phyloP scores from a whole-genome alignment of 768 basidiomycete genomes.

The Clavulina sp. region DNA sequence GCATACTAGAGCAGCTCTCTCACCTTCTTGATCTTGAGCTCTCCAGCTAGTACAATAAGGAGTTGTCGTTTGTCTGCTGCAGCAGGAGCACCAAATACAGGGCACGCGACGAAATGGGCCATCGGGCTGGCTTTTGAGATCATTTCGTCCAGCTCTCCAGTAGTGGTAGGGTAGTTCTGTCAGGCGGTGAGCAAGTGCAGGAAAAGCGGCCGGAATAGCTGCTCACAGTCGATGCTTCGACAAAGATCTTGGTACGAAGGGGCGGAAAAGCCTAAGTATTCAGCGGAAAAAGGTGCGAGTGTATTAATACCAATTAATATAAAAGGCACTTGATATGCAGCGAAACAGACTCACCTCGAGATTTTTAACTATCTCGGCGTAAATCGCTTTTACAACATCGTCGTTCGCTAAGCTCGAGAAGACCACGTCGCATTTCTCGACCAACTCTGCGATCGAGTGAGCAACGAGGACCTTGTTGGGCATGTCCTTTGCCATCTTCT shows the following conservation, averaged over 20 bases:
- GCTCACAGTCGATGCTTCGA: conserved; percentile 69
- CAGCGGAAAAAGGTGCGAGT: too few relatives aligned
- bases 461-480: conserved; percentile 37
- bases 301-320: conserved; percentile 9
- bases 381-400: conserved; percentile 45
- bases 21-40: conserved; percentile 68
- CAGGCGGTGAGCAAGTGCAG: too few relatives aligned
- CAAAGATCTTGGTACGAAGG: conserved; percentile 49
- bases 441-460: conserved; percentile 38
- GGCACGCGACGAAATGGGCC: conserved; percentile 23
- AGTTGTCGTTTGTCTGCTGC: conserved; percentile 50
- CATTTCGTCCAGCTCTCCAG: conserved; percentile 20
- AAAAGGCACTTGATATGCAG: background rate
- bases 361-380: conserved; percentile 38
- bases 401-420: conserved; percentile 61
- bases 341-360: conserved; percentile 29
- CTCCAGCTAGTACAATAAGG: conserved; percentile 61
- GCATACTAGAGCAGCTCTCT: too few relatives aligned
- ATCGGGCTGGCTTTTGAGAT: background rate
- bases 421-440: conserved; percentile 50
- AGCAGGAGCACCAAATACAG: conserved; percentile 52
- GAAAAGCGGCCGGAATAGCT: too few relatives aligned
- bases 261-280: conserved; percentile 21
- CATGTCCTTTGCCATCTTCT: conserved; percentile 37
- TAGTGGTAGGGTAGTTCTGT: conserved; percentile 38